A percentile compares a stretch with the other conserved stretches of the same genome.
Conservation (phyloP, 2,329 filamentous ascomycete species). For the Furcasterigmium furcatum region DNA sequence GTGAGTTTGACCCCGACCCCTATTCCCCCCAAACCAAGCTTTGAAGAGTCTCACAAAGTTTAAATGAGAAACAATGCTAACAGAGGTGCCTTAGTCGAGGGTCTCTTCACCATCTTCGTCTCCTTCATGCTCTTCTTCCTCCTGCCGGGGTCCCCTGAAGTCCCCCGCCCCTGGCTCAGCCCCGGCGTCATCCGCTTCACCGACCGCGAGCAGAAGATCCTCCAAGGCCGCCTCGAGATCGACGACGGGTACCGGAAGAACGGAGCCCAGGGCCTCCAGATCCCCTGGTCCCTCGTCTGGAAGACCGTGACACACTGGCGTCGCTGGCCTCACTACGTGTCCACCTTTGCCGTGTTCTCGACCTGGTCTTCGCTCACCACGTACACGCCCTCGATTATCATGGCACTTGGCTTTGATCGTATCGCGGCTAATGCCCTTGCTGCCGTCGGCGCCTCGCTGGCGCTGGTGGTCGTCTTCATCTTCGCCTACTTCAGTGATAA, state of each 20-base stretch:
- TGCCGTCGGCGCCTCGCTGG: slow-evolving; percentile 36
- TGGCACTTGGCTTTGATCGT: slow-evolving; percentile 41
- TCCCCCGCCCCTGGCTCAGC: slow-evolving; percentile 32
- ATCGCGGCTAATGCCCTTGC: slow-evolving; percentile 44
- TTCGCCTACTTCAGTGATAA: slow-evolving; percentile 46
- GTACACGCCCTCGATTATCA: slow-evolving; percentile 44
- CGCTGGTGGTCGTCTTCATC: slow-evolving; percentile 42
- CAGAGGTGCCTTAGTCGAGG: slow-evolving; percentile 32
- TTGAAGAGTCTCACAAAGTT: too few relatives aligned
- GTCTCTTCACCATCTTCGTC: slow-evolving; percentile 36
- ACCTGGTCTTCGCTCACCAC: slow-evolving; percentile 50
- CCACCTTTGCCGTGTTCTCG: slow-evolving; percentile 46
- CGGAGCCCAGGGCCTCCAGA: slow-evolving; percentile 28
- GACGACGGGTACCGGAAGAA: slow-evolving; percentile 25
- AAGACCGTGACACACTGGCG: slow-evolving; percentile 39
- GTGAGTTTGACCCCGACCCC: slow-evolving; percentile 19
- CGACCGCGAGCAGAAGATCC: slow-evolving; percentile 23
- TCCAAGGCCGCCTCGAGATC: slow-evolving; percentile 28
- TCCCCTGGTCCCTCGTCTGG: slow-evolving; percentile 34
- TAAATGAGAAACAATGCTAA: neutral
- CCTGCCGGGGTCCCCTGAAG: slow-evolving; percentile 37
- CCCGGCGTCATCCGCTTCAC: slow-evolving; percentile 34
- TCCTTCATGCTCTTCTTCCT: slow-evolving; percentile 34
- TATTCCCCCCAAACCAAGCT: neutral
- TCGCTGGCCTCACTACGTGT: slow-evolving; percentile 45